Evolutionary conservation across 495 filamentous ascomycete genomes (phyloP).

Genomic region (Articulospora tetracladia): DNA sequence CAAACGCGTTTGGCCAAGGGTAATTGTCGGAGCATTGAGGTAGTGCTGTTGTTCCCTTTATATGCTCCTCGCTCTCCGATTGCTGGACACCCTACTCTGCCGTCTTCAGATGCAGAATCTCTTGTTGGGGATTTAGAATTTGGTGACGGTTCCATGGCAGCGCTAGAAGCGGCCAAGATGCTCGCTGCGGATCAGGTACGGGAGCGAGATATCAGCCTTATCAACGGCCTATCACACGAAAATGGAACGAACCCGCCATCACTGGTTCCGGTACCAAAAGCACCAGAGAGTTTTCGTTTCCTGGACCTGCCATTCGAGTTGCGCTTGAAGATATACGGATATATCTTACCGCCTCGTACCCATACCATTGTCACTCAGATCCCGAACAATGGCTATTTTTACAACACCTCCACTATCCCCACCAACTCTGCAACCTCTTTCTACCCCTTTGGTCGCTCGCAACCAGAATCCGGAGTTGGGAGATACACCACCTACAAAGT

Average conservation of each 20-base stretch:
- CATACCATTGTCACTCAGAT: constrained; percentile 23
- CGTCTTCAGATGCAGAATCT: neutral
- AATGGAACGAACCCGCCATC: too few relatives aligned
- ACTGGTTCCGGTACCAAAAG: too few relatives aligned
- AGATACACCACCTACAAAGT: constrained; percentile 22
- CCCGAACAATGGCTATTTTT: constrained; percentile 19
- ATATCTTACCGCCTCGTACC: constrained; percentile 21
- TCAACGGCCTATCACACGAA: neutral
- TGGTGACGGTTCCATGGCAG: neutral
- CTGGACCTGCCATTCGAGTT: constrained; percentile 26
- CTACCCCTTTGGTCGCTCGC: constrained; percentile 14
- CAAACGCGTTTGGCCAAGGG: constrained; percentile 6
- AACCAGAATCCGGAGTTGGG: neutral
- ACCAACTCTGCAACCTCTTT: constrained; percentile 6
- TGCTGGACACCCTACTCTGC: neutral
- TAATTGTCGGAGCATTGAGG: constrained; percentile 20
- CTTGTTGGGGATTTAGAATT: neutral
- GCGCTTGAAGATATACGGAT: constrained; percentile 23
- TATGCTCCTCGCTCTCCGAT: neutral
- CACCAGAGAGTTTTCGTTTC: constrained; percentile 13
- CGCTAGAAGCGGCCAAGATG: neutral
- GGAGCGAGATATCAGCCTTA: neutral
- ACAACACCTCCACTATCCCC: constrained; percentile 12
- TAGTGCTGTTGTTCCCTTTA: constrained; percentile 12
- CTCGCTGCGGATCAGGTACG: neutral